Evolutionary conservation across 2,329 filamentous ascomycete genomes (phyloP), one percentile per base, ranked within the genome.

Genomic region (Onygenales sp.): DNA sequence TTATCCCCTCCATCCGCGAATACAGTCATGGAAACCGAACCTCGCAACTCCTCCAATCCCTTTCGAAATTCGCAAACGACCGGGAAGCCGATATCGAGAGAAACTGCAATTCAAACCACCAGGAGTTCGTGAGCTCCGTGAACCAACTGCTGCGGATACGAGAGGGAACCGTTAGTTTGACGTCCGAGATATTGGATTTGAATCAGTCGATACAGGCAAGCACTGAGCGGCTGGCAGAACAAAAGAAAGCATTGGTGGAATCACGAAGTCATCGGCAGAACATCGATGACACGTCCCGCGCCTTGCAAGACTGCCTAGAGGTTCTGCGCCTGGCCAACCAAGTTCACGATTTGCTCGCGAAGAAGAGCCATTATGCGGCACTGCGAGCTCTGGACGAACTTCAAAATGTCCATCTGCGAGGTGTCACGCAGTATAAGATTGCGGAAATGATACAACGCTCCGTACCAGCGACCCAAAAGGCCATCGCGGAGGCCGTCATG

Each of bases 401-500:
- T 42, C 92, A 97, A 66, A 96, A 95, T 69, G 91, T 98, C 60
- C 89, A 97, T 66, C 80, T 98, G 59, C 91, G 91, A 65, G 93
- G 94, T 61, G 89, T 95, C 7, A 94, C 89, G 1, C 89, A 96
- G 59, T 94, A 96, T 71, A 92, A 91, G 64, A 85, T 98, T 59
- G 93, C 93, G 35, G 89, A 94, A 65, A 83, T 95, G 75, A 97
- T 98, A 59, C 92, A 96, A 68, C 90, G 89, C 61, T 97, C 92
- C 0, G 92, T 97, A 35, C 93, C 93, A 1, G 84, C 88, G 3
- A 96, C 90, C 1, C 90, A 95, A 64, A 90, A 89, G 64, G 84
- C 89, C 50, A 96, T 98, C 54, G 92, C 92, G 3, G 92, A 97
- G 70, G 90, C 91, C 11, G 93, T 98, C 60, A 97, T 97, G 89